phyloP scores from a whole-genome alignment of 805 yeast species.

The Kodamaea leandrae region DNA sequence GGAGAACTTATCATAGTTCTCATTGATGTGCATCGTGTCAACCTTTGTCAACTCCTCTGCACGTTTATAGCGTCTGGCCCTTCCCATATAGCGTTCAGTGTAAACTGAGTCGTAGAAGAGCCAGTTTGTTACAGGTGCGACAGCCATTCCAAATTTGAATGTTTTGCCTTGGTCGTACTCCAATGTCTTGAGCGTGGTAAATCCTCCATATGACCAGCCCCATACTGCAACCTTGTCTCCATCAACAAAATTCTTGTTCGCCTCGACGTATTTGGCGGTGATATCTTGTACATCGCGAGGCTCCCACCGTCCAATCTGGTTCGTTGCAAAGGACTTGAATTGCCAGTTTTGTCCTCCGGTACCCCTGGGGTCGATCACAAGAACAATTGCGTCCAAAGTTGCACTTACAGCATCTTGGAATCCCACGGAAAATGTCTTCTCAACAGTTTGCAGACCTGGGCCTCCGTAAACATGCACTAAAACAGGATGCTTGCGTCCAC shows the following conservation, averaged over 20 bases:
- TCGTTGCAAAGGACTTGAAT: slow-evolving; percentile 53
- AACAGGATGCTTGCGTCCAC: slow-evolving; percentile 50
- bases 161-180: slow-evolving; percentile 74
- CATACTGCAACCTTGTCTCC: slow-evolving; percentile 72
- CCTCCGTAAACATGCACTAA: slow-evolving; percentile 75
- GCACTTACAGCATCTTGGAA: slow-evolving; percentile 62
- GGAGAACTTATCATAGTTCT: slow-evolving; percentile 55
- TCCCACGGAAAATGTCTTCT: slow-evolving; percentile 45
- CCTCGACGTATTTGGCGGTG: slow-evolving; percentile 47
- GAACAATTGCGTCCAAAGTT: slow-evolving; percentile 55
- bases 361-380: slow-evolving; percentile 77
- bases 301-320: slow-evolving; percentile 70
- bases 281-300: slow-evolving; percentile 62
- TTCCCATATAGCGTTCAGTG: slow-evolving; percentile 91
- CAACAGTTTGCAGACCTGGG: slow-evolving; percentile 68
- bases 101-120: slow-evolving; percentile 85
- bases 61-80: not conserved
- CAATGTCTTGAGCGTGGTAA: slow-evolving; percentile 81
- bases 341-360: slow-evolving; percentile 79
- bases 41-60: not conserved
- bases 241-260: slow-evolving; percentile 49
- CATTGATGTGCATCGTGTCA: slow-evolving; percentile 51
- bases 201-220: slow-evolving; percentile 99
- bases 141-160: slow-evolving; percentile 88
- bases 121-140: slow-evolving; percentile 98